phyloP scores from a whole-genome alignment of 2,329 filamentous ascomycete species.

The Trichoderma afroharzianum region DNA sequence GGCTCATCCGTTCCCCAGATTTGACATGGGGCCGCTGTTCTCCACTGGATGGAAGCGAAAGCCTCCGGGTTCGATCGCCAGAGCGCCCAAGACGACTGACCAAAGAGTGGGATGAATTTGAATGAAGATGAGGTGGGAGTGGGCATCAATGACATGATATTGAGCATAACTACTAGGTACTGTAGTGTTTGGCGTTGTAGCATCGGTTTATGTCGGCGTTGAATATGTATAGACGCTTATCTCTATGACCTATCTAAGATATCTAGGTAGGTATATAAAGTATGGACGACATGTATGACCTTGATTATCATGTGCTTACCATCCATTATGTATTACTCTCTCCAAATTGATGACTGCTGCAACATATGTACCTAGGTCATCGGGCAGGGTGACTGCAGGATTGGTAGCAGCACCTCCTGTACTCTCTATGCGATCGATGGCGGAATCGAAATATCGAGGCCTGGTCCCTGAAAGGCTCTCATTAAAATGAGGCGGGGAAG shows the following conservation, averaged over 20 bases:
- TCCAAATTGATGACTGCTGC: neutral
- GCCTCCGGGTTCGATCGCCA: constrained; percentile 49
- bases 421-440: neutral
- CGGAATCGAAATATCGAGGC: neutral
- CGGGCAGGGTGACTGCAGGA: neutral
- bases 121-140: neutral
- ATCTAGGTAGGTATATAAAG: neutral
- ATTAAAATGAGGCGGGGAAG: neutral
- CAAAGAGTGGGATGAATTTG: neutral
- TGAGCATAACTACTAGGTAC: neutral
- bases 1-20: constrained; percentile 84
- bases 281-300: neutral
- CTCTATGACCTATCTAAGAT: neutral
- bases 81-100: constrained; percentile 35
- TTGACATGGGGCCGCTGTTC: constrained; percentile 74
- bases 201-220: neutral
- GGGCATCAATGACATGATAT: neutral
- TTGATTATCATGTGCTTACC: neutral
- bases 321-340: neutral
- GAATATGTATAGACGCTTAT: neutral
- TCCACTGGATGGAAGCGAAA: constrained; percentile 78
- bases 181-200: neutral
- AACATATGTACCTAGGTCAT: neutral
- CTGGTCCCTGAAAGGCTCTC: neutral
- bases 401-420: neutral